These are phyloP conservation scores for Malus hybrid DNA, from an alignment of 331 rosid genomes.

Conservation along the genomic window DNA sequence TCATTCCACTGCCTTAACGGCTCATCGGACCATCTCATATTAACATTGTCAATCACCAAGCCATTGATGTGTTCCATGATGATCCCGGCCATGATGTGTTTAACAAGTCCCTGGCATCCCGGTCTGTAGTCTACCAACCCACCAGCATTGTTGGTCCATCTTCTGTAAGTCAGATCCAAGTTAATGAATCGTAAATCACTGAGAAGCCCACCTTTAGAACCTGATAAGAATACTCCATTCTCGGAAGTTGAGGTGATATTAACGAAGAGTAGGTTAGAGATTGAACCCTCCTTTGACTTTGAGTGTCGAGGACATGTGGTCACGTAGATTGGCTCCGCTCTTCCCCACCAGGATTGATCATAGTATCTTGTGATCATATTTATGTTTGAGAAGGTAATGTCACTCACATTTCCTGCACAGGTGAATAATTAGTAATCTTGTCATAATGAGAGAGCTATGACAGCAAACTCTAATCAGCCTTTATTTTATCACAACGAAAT, in stretches of 20 bases:
- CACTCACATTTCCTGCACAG: constrained; percentile 76
- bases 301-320: constrained; percentile 70
- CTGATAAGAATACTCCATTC: constrained; percentile 83
- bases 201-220: constrained; percentile 63
- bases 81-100: constrained; percentile 61
- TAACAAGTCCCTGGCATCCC: constrained; percentile 75
- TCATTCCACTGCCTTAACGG: constrained; percentile 47
- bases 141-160: constrained; percentile 53
- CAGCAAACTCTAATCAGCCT: not conserved
- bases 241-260: constrained; percentile 75
- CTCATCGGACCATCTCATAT: constrained; percentile 68
- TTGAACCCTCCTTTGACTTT: constrained; percentile 67
- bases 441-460: not conserved
- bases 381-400: constrained; percentile 82
- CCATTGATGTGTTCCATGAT: constrained; percentile 83
- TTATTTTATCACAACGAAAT: not conserved
- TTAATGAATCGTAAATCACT: constrained; percentile 68
- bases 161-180: constrained; percentile 53
- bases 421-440: not conserved
- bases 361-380: constrained; percentile 86
- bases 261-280: constrained; percentile 61
- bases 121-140: constrained; percentile 86
- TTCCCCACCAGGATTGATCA: constrained; percentile 96
- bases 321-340: constrained; percentile 91
- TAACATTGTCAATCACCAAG: constrained; percentile 57